Evolutionary conservation across 331 rosid species (phyloP).

Genomic region (Prunus yedoensis): DNA sequence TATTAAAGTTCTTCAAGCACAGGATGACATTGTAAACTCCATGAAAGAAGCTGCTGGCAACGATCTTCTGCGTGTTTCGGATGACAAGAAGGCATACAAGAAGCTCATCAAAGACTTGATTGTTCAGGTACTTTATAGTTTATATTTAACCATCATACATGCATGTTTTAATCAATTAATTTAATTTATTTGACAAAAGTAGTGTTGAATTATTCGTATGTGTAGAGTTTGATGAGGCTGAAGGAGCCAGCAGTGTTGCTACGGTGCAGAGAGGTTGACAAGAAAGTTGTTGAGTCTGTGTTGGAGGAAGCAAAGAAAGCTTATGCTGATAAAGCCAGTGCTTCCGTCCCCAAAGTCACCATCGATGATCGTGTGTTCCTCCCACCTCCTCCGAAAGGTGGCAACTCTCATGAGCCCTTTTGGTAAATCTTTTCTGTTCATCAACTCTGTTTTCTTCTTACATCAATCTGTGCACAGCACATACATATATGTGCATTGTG

Average conservation of each 20-base stretch:
- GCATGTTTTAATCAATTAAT: too few species aligned
- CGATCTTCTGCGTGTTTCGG: slow-evolving; percentile 48
- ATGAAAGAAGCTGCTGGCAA: slow-evolving; percentile 70
- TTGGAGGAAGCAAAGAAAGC: slow-evolving; percentile 60
- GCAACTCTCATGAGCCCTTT: slow-evolving; percentile 48
- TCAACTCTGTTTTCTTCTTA: background rate
- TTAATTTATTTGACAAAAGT: background rate
- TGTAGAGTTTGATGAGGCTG: slow-evolving; percentile 69
- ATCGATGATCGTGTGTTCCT: slow-evolving; percentile 58
- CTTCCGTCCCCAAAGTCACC: slow-evolving; percentile 54
- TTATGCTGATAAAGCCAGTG: slow-evolving; percentile 69
- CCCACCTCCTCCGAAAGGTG: slow-evolving; percentile 71
- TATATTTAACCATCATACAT: background rate
- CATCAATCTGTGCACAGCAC: slow-evolving; percentile 2
- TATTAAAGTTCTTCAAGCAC: slow-evolving; percentile 87
- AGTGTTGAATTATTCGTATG: background rate
- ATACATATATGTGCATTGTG: slow-evolving; percentile 1
- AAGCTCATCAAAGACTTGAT: slow-evolving; percentile 67
- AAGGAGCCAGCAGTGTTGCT: slow-evolving; percentile 83
- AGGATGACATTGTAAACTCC: slow-evolving; percentile 67
- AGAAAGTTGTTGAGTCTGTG: slow-evolving; percentile 61
- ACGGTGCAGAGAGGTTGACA: slow-evolving; percentile 71
- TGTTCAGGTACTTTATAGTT: slow-evolving; percentile 52
- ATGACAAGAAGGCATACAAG: slow-evolving; percentile 49
- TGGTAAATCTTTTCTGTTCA: slow-evolving; percentile 44